Evolutionary conservation across 225 moss, liverwort and hornwort species (phyloP).

Genomic region (Bryoerythrophyllum caledonicum): DNA sequence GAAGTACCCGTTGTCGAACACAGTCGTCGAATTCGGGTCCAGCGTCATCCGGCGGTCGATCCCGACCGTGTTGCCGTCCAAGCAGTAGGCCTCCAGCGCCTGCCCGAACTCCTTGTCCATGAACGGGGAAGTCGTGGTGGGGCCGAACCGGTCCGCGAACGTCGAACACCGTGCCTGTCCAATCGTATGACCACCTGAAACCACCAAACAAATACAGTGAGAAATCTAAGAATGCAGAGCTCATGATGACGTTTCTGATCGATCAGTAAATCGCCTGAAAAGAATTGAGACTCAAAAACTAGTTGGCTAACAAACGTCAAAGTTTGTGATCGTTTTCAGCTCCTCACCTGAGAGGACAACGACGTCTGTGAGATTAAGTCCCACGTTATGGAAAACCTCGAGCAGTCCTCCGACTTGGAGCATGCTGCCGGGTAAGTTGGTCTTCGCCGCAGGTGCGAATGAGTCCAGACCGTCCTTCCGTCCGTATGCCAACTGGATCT

Average conservation of each 20-base stretch:
- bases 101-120: constrained; percentile 1
- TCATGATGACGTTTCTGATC: background rate
- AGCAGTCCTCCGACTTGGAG: constrained; percentile 25
- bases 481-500: constrained; percentile 9
- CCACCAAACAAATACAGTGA: background rate
- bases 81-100: constrained; percentile 9
- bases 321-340: no score
- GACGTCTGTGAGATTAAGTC: constrained; percentile 26
- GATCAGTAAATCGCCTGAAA: no score
- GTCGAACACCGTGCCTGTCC: constrained; percentile 33
- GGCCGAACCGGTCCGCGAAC: constrained; percentile 18
- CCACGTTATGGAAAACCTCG: constrained; percentile 17
- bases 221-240: background rate
- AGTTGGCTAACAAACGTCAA: no score
- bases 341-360: constrained; percentile 30
- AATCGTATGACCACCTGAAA: constrained; percentile 27
- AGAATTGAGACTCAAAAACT: no score
- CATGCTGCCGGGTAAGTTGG: constrained; percentile 15
- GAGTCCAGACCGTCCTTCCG: constrained; percentile 30
- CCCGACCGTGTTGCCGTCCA: background rate
- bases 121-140: background rate
- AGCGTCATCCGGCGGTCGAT: constrained; percentile 18
- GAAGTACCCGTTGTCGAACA: constrained; percentile 38
- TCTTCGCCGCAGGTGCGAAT: constrained; percentile 24
- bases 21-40: constrained; percentile 15